phyloP scores from a whole-genome alignment of 192 early-diverging fungal species.

The Backusella westeae region DNA sequence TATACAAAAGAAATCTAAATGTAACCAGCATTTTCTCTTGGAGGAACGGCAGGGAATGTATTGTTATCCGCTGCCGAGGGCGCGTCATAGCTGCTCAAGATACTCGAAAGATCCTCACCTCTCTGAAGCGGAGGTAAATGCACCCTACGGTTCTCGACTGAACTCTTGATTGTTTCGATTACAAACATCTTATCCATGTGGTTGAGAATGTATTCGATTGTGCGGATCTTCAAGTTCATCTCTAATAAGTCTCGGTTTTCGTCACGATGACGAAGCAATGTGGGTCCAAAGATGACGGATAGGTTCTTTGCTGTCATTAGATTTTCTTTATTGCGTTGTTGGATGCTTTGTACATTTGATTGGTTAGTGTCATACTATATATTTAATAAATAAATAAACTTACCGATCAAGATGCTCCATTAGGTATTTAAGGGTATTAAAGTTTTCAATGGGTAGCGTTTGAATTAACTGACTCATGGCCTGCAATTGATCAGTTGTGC shows the following conservation, averaged over 20 bases:
- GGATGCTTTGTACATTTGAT: constrained; percentile 41
- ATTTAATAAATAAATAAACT: neutral
- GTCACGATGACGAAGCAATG: constrained; percentile 64
- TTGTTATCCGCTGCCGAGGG: neutral
- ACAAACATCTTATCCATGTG: constrained; percentile 41
- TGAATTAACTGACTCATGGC: constrained; percentile 38
- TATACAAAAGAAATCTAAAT: constrained; percentile 9
- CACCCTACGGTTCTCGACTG: neutral
- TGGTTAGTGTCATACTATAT: neutral
- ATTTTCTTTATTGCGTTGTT: constrained; percentile 63
- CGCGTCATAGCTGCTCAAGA: neutral
- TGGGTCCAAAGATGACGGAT: constrained; percentile 92
- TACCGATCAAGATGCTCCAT: constrained; percentile 63
- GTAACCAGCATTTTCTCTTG: constrained; percentile 25
- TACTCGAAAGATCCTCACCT: neutral
- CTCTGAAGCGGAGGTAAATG: constrained; percentile 15
- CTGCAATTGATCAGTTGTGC: constrained; percentile 35
- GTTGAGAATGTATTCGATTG: constrained; percentile 67
- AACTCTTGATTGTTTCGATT: constrained; percentile 3
- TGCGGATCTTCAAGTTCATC: constrained; percentile 68
- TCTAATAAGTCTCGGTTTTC: constrained; percentile 63
- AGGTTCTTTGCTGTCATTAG: constrained; percentile 91
- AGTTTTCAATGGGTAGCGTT: constrained; percentile 59
- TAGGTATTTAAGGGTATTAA: constrained; percentile 59
- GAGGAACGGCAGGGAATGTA: constrained; percentile 16